phyloP scores from a whole-genome alignment of 495 filamentous ascomycete species.

The Talaromyces ruber region DNA sequence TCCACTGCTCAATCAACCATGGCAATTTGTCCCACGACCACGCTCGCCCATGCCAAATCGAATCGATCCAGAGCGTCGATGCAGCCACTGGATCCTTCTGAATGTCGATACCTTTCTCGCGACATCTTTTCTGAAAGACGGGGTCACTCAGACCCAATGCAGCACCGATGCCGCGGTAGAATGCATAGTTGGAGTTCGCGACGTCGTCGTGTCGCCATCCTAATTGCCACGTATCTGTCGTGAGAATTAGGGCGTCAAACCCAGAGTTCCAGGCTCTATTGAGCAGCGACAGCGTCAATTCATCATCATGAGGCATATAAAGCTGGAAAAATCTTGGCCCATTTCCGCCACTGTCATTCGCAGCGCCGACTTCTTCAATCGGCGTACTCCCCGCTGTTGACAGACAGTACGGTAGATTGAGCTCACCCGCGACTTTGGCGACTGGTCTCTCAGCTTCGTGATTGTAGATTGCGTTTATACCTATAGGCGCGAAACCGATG shows the following conservation, averaged over 20 bases:
- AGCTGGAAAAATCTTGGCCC: constrained; percentile 52
- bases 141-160: constrained; percentile 51
- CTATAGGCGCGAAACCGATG: constrained; percentile 58
- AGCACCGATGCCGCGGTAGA: constrained; percentile 48
- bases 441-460: constrained; percentile 47
- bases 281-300: constrained; percentile 49
- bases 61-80: constrained; percentile 54
- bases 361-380: constrained; percentile 51
- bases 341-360: constrained; percentile 31
- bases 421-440: constrained; percentile 47
- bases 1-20: constrained; percentile 48
- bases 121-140: constrained; percentile 44
- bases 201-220: constrained; percentile 59
- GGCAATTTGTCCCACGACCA: constrained; percentile 50
- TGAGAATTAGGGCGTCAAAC: constrained; percentile 36
- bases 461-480: constrained; percentile 61
- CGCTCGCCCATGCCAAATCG: constrained; percentile 55
- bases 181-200: constrained; percentile 50
- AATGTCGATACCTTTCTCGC: constrained; percentile 44
- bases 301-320: constrained; percentile 58
- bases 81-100: constrained; percentile 39
- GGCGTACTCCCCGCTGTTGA: constrained; percentile 48
- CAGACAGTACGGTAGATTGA: constrained; percentile 49
- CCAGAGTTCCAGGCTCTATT: constrained; percentile 46
- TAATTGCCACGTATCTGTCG: constrained; percentile 39